Conservation (phyloP, 257 asterid genomes). For the Marsdenia floribunda region DNA sequence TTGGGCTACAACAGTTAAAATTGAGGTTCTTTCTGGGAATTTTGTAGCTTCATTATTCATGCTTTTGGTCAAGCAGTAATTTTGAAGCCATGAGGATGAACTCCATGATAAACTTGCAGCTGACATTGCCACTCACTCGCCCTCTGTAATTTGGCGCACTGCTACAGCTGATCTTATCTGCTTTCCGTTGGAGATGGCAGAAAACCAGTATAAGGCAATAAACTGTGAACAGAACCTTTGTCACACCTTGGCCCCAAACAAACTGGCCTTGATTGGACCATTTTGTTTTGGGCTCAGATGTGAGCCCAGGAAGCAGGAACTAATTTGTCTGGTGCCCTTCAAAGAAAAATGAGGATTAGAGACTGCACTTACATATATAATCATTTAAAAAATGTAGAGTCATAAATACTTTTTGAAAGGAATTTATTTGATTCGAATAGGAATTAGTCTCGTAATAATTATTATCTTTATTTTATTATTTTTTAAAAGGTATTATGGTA, state of each 20-base stretch:
- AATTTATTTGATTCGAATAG: too few relatives aligned
- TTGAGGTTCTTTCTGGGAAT: conserved; percentile 28
- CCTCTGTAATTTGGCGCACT: not conserved
- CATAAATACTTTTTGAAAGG: too few relatives aligned
- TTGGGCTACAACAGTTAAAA: conserved; percentile 54
- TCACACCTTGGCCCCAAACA: not conserved
- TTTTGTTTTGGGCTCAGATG: not conserved
- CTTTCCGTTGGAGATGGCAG: not conserved
- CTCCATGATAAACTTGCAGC: conserved; percentile 54
- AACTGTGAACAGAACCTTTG: not conserved
- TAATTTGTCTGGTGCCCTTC: too few relatives aligned
- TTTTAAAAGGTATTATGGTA: too few relatives aligned
- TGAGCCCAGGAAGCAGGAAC: not conserved
- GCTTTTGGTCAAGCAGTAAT: conserved; percentile 33
- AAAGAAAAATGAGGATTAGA: too few relatives aligned
- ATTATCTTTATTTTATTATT: too few relatives aligned
- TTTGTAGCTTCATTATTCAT: conserved; percentile 26
- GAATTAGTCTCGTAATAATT: too few relatives aligned
- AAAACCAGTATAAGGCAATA: not conserved
- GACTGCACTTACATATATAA: too few relatives aligned
- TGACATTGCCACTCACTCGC: conserved; percentile 48
- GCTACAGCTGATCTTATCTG: conserved; percentile 3
- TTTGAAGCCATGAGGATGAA: conserved; percentile 63
- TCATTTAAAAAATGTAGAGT: too few relatives aligned
- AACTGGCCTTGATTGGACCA: too few relatives aligned